Conservation (phyloP, 2,329 filamentous ascomycete genomes). For the Cercospora beticola region DNA sequence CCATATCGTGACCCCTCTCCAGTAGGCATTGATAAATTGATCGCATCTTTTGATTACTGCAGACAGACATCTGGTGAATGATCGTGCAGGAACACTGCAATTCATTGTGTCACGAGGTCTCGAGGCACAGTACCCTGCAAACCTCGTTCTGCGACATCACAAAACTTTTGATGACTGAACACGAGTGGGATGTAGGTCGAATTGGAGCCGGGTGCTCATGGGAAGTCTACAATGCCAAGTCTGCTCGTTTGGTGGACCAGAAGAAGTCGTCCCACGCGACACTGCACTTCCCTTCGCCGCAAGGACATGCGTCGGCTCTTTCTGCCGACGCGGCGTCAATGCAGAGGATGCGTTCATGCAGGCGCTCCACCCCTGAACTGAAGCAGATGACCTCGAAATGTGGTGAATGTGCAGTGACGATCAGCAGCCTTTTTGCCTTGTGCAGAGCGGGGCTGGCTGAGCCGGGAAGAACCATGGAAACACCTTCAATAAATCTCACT, state of each 20-base stretch:
- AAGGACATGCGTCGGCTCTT: background rate
- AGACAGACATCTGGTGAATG: background rate
- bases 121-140: background rate
- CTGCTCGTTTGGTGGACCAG: background rate
- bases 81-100: background rate
- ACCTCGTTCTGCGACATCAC: background rate
- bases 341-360: background rate
- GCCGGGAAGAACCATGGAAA: background rate
- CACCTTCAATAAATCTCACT: background rate
- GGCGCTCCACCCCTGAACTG: background rate
- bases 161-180: background rate
- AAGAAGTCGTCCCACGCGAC: background rate
- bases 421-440: background rate
- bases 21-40: too few species aligned
- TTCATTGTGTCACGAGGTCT: background rate
- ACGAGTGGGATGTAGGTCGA: background rate
- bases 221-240: background rate
- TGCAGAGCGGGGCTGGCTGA: background rate
- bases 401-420: background rate
- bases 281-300: background rate
- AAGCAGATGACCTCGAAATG: background rate
- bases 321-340: background rate
- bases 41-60: background rate
- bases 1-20: too few species aligned
- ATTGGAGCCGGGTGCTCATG: background rate